Conservation (phyloP, 1,139 yeast species). For the Zygosaccharomyces sapae region DNA sequence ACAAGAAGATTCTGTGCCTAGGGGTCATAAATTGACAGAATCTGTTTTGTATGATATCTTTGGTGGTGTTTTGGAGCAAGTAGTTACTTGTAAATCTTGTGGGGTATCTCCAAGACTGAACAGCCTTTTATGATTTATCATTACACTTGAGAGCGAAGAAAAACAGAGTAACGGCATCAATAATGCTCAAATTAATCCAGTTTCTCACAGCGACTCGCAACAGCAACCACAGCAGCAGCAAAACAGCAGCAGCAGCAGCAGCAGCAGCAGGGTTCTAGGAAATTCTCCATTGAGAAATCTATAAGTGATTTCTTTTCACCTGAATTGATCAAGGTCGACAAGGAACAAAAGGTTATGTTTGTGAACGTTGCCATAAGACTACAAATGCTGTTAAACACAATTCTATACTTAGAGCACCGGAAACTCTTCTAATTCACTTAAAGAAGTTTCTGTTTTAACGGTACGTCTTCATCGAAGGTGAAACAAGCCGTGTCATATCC, state of each 20-base stretch:
- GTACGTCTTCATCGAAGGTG: slow-evolving; percentile 71
- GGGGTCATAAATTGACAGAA: slow-evolving; percentile 73
- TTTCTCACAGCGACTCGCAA: slow-evolving; percentile 2
- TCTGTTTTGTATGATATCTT: slow-evolving; percentile 87
- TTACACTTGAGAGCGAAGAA: slow-evolving; percentile 56
- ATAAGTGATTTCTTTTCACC: slow-evolving; percentile 76
- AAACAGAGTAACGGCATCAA: slow-evolving; percentile 37
- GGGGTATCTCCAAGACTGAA: slow-evolving; percentile 79
- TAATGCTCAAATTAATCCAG: slow-evolving; percentile 6
- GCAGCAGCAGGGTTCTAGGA: slow-evolving; percentile 17
- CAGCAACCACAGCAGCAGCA: slow-evolving; percentile 1
- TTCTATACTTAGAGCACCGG: slow-evolving; percentile 78
- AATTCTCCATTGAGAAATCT: slow-evolving; percentile 67
- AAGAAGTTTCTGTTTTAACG: slow-evolving; percentile 88
- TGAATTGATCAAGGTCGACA: slow-evolving; percentile 66
- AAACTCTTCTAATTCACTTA: slow-evolving; percentile 77
- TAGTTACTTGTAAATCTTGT: slow-evolving; percentile 78
- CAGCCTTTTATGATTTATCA: slow-evolving; percentile 91
- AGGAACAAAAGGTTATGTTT: slow-evolving; percentile 69
- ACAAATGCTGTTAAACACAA: slow-evolving; percentile 76
- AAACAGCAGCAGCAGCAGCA: slow-evolving; percentile 12
- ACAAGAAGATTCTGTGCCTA: slow-evolving; percentile 90
- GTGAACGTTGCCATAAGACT: slow-evolving; percentile 77
- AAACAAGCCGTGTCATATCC: slow-evolving; percentile 84
- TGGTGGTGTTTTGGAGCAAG: slow-evolving; percentile 84